Base-by-base conservation (phyloP, 768 basidiomycete genomes). In the Pulveroboletus sp. region DNA sequence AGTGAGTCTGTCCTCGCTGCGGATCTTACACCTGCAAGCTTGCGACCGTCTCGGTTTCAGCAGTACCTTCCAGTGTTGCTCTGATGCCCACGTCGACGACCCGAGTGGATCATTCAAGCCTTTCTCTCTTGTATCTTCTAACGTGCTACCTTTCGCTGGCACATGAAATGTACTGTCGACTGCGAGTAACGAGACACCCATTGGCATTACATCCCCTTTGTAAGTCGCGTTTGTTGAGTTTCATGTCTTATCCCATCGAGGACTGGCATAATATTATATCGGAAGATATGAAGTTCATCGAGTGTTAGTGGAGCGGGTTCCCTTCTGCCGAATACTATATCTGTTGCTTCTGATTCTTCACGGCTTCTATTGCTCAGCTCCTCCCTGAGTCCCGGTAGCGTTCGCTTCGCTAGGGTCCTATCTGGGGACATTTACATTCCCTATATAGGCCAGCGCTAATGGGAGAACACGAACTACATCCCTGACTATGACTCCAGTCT, bases 391-490 rank as follows among this genome's bases (percentile, higher is more conserved):
- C 16, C 22, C 19, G 47, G 22, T 35, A 45, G 20, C 30, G 24
- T 22, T 27, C 14, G 5, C 22, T 34, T 43, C 40, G 6, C 31
- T 31, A n/a, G 35, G 3, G 5, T 34, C 46, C 32, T 22, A 34
- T 26, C 19, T 27, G 6, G 27, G 16, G 5, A 23, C 39, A 29
- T 42, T 51, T 19, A 7, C 30, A 31, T 41, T 19, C 6, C 49
- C 62, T 22, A 68, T 69, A 12, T 57, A 57, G 20, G 74, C 75
- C 12, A 71, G 72, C 55, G 77, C 76, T 36, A 74, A 69, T 2
- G 36, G 23, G 23, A 56, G 62, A 20, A 69, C 73, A 2, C 69
- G 70, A 27, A 73, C 76, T 13, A 79, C 77, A 16, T 72, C 77
- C 16, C 62, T 75, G 2, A n/a, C n/a, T n/a, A n/a, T n/a, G n/a